Evolutionary conservation across 176 grass and related monocot genomes (phyloP).

Genomic region (Urochloa ruziziensis): DNA sequence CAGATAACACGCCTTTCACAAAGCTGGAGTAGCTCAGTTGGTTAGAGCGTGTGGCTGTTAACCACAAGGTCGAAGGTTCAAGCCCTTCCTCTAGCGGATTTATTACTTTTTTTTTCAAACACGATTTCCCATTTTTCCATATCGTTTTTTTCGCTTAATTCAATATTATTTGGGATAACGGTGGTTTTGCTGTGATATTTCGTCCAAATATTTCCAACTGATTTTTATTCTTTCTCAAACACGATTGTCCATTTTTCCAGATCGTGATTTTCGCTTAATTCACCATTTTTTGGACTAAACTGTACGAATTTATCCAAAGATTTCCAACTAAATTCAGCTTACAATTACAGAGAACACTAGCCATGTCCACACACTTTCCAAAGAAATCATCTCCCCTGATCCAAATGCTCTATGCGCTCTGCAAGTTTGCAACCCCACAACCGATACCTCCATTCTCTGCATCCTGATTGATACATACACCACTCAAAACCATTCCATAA

Average conservation of each 20-base stretch:
- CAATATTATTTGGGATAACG: too few species aligned
- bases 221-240: too few species aligned
- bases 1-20: too few species aligned
- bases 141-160: too few species aligned
- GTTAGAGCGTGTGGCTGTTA: constrained; percentile 95
- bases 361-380: neutral
- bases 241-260: too few species aligned
- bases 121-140: too few species aligned
- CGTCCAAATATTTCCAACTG: too few species aligned
- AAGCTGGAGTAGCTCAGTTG: constrained; percentile 82
- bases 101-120: neutral
- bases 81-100: constrained; percentile 68
- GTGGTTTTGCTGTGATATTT: too few species aligned
- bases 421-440: neutral
- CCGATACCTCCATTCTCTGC: neutral
- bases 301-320: too few species aligned
- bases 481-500: neutral
- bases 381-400: neutral
- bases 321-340: neutral
- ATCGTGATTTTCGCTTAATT: too few species aligned
- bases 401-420: neutral
- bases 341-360: neutral
- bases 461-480: neutral
- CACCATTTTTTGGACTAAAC: too few species aligned
- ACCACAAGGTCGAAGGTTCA: constrained; percentile 91